Conservation (phyloP, 192 early-diverging fungal species). For the Backusella mclennaniae region DNA sequence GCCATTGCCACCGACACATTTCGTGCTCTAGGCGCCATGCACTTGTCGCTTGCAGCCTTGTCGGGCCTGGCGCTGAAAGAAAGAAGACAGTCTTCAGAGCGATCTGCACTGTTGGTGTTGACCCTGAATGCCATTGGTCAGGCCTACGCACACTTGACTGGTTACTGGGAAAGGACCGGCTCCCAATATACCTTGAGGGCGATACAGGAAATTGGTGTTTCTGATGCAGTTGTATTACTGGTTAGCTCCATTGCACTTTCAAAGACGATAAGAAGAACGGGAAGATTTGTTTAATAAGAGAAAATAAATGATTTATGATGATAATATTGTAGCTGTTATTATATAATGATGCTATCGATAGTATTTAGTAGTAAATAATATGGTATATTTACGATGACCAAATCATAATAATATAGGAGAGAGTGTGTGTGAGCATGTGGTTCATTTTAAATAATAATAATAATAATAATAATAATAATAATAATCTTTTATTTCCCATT, state of each 20-base stretch:
- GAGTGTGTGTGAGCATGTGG: too few species aligned
- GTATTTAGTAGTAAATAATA: too few species aligned
- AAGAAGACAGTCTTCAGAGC: conserved; percentile 25
- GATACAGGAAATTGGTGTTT: conserved; percentile 23
- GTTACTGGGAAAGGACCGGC: conserved; percentile 16
- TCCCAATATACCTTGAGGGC: conserved; percentile 22
- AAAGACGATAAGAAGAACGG: conserved; percentile 29
- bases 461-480: too few species aligned
- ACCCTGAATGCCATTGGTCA: conserved; percentile 22
- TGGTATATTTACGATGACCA: too few species aligned
- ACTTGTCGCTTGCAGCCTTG: conserved; percentile 15
- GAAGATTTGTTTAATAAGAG: conserved; percentile 14
- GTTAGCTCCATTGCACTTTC: conserved; percentile 22
- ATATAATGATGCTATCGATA: too few species aligned
- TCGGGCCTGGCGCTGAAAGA: conserved; percentile 19
- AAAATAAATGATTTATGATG: too few species aligned
- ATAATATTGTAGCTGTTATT: too few species aligned
- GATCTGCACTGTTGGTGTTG: conserved; percentile 24
- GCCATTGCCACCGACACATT: conserved; percentile 17
- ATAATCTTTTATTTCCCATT: too few species aligned
- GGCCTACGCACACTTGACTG: conserved; percentile 13
- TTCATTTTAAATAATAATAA: too few species aligned
- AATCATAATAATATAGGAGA: too few species aligned
- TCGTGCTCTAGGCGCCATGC: conserved; percentile 14
- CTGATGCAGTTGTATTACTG: conserved; percentile 3